Percentiles rank a stretch among this genome's conserved stretches.
These are phyloP conservation scores for Albizia julibrissin DNA, from an alignment of 306 rosid genomes.

Conservation along the genomic window DNA sequence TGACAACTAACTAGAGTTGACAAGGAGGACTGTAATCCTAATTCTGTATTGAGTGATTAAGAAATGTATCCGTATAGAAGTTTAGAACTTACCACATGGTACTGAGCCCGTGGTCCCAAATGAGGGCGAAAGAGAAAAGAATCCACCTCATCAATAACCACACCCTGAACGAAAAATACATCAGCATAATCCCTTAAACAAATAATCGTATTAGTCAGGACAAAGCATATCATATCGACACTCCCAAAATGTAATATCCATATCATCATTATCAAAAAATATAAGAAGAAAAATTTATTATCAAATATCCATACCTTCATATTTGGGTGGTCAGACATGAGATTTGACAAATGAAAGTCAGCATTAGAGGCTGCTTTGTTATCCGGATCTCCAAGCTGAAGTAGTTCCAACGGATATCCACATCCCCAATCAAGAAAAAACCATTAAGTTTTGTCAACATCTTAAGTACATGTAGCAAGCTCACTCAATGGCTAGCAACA, in stretches of 20 bases:
- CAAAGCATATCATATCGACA: neutral
- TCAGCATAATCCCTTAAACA: constrained; percentile 5
- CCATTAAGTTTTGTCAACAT: constrained; percentile 7
- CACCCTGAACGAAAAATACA: constrained; percentile 56
- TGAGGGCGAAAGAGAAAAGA: constrained; percentile 92
- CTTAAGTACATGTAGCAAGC: constrained; percentile 23
- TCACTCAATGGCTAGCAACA: neutral
- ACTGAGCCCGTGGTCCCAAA: constrained; percentile 78
- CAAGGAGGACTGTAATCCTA: neutral
- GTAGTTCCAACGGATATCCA: constrained; percentile 26
- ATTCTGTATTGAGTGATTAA: neutral
- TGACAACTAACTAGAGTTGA: neutral
- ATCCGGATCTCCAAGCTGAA: constrained; percentile 96
- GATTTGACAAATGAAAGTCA: constrained; percentile 85
- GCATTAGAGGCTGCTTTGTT: constrained; percentile 93
- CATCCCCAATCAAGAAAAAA: neutral
- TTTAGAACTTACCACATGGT: constrained; percentile 75
- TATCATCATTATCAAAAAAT: neutral
- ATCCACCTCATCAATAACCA: constrained; percentile 94
- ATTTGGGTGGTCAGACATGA: constrained; percentile 88
- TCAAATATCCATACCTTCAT: constrained; percentile 68
- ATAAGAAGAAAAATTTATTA: neutral
- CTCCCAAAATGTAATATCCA: neutral
- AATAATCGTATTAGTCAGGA: neutral
- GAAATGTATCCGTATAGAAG: neutral